phyloP scores from a whole-genome alignment of 371 early-diverging fungal species.

The Mucor piriformis region DNA sequence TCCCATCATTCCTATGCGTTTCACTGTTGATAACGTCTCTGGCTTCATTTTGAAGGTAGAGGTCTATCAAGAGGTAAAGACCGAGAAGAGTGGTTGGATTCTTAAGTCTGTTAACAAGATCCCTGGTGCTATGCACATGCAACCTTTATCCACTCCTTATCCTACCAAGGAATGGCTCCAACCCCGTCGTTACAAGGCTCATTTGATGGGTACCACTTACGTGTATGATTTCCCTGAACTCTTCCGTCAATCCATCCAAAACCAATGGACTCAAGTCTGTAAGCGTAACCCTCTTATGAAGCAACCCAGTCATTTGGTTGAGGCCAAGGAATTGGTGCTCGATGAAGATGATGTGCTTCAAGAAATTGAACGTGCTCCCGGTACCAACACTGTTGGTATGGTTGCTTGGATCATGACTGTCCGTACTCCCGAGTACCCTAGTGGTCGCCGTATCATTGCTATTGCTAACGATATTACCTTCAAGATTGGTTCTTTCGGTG shows the following conservation, averaged over 20 bases:
- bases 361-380: slow-evolving; percentile 83
- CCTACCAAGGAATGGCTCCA: slow-evolving; percentile 95
- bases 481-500: slow-evolving; percentile 97
- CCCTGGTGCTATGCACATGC: slow-evolving; percentile 84
- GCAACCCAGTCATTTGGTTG: slow-evolving; percentile 73
- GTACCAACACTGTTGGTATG: slow-evolving; percentile 95
- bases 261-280: slow-evolving; percentile 74
- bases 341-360: slow-evolving; percentile 81
- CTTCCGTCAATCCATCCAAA: slow-evolving; percentile 84
- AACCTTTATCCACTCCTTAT: slow-evolving; percentile 83
- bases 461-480: slow-evolving; percentile 98
- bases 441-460: slow-evolving; percentile 87
- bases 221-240: slow-evolving; percentile 98
- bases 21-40: slow-evolving; percentile 88
- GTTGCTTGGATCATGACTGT: slow-evolving; percentile 92
- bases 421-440: slow-evolving; percentile 94
- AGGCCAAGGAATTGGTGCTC: slow-evolving; percentile 85
- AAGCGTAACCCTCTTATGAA: slow-evolving; percentile 57
- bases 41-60: slow-evolving; percentile 92
- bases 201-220: slow-evolving; percentile 96
- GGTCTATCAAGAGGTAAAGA: slow-evolving; percentile 87
- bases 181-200: slow-evolving; percentile 97
- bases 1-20: slow-evolving; percentile 85
- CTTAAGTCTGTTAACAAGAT: slow-evolving; percentile 74
- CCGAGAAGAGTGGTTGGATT: slow-evolving; percentile 71